Evolutionary conservation across 2,329 filamentous ascomycete species (phyloP), one percentile per base, ranked within the genome.

Genomic region (Pseudogymnoascus sp.): DNA sequence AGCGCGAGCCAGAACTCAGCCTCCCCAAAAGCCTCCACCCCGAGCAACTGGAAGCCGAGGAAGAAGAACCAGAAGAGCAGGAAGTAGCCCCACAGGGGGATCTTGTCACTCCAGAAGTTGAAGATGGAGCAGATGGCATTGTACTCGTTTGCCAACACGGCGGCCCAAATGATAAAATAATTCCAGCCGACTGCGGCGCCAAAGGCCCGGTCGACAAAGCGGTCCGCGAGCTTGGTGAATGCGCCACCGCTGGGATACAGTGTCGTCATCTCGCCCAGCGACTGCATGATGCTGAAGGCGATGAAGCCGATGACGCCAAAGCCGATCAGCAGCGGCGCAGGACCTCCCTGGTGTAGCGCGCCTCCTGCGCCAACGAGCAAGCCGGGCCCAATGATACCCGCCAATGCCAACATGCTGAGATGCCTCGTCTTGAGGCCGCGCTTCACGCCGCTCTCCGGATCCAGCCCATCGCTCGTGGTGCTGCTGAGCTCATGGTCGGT

Each of bases 1-100:
- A 88, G 80, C 0, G 88, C 86, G 65, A 82, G 79, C 87, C 88
- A 92, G 71, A 92, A 91, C 71, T 93, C 90, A 8, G 88, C 85
- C 71, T 93, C 89, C 13, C 89, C 89, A 71, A 91, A 93, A 3
- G 86, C 84, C 68, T 86, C 84, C 1, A 92, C 86, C 1, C 88
- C 88, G 1, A 91, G 77, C 35, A 91, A 79, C 69, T 91, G 89
- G 64, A 91, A 85, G 0, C 76, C 79, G 0, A 87, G 78, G 66
- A 92, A 89, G 0, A 85, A 75, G n/a, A 85, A 82, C 85, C 88
- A 91, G 68, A 91, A 86, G n/a, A 91, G 81, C 31, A 88, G 77
- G 64, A 91, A 90, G 71, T 80, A 92, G 65, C 79, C 87, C 87
- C 78, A 91, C 71, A 82, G 76, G 63, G 81, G 89, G 50, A 80